Evolutionary conservation across 352 stramenopile species (phyloP).

Genomic region (Phytophthora pluvialis): DNA sequence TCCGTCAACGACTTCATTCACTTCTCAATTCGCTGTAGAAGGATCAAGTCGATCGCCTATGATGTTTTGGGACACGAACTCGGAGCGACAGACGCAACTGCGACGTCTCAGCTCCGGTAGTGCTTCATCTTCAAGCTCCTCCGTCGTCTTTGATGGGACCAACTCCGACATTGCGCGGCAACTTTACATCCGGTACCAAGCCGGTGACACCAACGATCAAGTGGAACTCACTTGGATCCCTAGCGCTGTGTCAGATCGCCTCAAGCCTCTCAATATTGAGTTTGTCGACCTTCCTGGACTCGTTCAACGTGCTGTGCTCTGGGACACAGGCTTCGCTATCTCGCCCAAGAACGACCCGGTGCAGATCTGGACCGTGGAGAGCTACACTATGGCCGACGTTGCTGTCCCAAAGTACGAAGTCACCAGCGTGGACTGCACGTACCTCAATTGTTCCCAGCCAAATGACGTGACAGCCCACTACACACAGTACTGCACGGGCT

Average conservation of each 20-base stretch:
- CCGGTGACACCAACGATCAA: neutral
- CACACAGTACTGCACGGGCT: conserved; percentile 33
- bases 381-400: conserved; percentile 35
- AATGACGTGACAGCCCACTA: conserved; percentile 16
- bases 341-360: conserved; percentile 17
- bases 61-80: neutral
- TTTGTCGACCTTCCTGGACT: conserved; percentile 32
- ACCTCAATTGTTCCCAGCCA: conserved; percentile 35
- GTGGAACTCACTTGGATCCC: conserved; percentile 21
- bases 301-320: conserved; percentile 42
- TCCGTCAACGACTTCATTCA: too few species aligned
- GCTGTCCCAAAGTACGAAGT: conserved; percentile 20
- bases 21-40: too few species aligned
- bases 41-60: conserved; percentile 9
- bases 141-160: conserved; percentile 38
- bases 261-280: conserved; percentile 18
- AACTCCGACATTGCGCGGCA: conserved; percentile 48
- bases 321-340: conserved; percentile 42
- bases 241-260: conserved; percentile 8
- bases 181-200: conserved; percentile 34
- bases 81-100: neutral
- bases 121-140: conserved; percentile 7
- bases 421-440: conserved; percentile 17
- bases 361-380: conserved; percentile 29
- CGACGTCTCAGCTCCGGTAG: neutral